These are phyloP conservation scores for Ajuga chamaepitys DNA, from an alignment of 257 asterid genomes.

Conservation along the genomic window DNA sequence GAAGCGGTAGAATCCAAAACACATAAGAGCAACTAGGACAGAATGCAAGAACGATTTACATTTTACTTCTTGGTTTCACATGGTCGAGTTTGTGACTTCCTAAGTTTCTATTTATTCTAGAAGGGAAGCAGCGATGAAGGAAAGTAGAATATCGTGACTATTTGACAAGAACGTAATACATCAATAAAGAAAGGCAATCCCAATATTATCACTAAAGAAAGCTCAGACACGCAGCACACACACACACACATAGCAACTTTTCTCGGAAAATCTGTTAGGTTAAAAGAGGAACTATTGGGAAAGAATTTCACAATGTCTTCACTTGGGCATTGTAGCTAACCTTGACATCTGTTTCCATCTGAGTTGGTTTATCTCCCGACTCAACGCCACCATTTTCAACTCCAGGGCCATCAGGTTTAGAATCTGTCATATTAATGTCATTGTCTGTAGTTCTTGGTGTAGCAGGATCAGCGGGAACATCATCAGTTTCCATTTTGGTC, in stretches of 20 bases:
- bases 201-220: neutral
- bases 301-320: neutral
- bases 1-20: neutral
- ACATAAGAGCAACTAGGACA: neutral
- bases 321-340: constrained; percentile 22
- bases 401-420: constrained; percentile 44
- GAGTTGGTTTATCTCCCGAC: constrained; percentile 54
- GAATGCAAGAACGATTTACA: neutral
- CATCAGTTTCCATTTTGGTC: constrained; percentile 73
- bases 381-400: constrained; percentile 69
- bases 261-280: neutral
- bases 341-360: constrained; percentile 85
- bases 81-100: too few relatives aligned
- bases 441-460: constrained; percentile 33
- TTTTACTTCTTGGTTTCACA: too few relatives aligned
- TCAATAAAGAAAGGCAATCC: neutral
- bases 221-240: constrained; percentile 2
- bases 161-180: neutral
- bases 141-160: too few relatives aligned
- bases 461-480: constrained; percentile 29
- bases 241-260: neutral
- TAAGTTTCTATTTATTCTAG: too few relatives aligned
- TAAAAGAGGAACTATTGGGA: neutral
- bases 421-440: constrained; percentile 67
- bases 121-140: too few relatives aligned